Evolutionary conservation across 1,284 basidiomycete species (phyloP).

Genomic region (Vanrija humicola): DNA sequence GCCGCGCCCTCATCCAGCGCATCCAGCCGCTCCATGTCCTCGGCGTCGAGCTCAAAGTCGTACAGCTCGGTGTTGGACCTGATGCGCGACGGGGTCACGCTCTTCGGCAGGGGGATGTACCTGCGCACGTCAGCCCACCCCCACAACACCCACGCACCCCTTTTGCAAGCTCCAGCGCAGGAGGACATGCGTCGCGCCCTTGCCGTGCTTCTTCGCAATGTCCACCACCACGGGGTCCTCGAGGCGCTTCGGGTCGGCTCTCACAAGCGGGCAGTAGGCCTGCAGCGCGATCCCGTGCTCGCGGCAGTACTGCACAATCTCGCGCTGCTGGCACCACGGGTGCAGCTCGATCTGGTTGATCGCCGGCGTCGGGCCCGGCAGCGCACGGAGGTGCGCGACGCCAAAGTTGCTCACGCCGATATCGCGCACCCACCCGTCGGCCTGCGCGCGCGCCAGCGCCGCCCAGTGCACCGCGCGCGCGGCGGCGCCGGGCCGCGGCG

Average conservation of each 20-base stretch:
- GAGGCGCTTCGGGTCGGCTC: conserved; percentile 54
- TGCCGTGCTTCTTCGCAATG: conserved; percentile 61
- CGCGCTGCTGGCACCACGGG: conserved; percentile 70
- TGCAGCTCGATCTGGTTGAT: conserved; percentile 77
- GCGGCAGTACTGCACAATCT: conserved; percentile 72
- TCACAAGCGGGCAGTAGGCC: conserved; percentile 71
- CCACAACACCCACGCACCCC: conserved; percentile 55
- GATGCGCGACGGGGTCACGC: conserved; percentile 64
- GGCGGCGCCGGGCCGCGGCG: conserved; percentile 28
- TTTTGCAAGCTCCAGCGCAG: conserved; percentile 79
- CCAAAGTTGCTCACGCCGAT: conserved; percentile 77
- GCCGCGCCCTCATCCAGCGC: conserved; percentile 60
- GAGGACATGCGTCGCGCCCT: conserved; percentile 67
- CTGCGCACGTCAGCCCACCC: conserved; percentile 38
- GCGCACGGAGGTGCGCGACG: conserved; percentile 72
- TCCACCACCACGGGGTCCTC: conserved; percentile 56
- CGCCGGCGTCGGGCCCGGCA: conserved; percentile 62
- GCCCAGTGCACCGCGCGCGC: conserved; percentile 37
- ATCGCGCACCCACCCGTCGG: conserved; percentile 62
- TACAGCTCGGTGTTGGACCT: conserved; percentile 64
- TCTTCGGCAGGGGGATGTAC: conserved; percentile 71
- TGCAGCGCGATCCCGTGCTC: conserved; percentile 66
- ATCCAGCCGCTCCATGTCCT: conserved; percentile 63
- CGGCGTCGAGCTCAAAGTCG: conserved; percentile 62
- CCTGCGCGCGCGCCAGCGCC: conserved; percentile 45